Conservation (phyloP, 257 asterid genomes). For the Agastache rugosa region DNA sequence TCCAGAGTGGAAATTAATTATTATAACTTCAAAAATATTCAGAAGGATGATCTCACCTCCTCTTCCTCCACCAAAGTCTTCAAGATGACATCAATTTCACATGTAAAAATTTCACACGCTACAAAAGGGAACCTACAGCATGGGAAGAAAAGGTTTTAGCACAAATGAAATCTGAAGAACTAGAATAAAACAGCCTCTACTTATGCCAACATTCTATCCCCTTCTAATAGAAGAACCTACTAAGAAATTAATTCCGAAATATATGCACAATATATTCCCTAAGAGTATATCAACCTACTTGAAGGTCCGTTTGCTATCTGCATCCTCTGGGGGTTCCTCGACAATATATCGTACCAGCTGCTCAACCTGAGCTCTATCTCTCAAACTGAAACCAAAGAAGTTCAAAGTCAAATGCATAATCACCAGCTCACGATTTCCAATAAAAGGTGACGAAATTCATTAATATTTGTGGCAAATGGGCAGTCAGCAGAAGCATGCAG, state of each 20-base stretch:
- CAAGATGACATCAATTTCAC: slow-evolving; percentile 95
- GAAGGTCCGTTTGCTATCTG: slow-evolving; percentile 80
- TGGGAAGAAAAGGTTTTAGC: slow-evolving; percentile 31
- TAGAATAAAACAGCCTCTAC: background rate
- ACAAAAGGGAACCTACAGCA: slow-evolving; percentile 85
- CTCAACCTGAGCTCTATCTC: slow-evolving; percentile 90
- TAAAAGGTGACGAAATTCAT: slow-evolving; percentile 15
- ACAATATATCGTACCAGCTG: slow-evolving; percentile 83
- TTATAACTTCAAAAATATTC: slow-evolving; percentile 14
- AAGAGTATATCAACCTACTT: slow-evolving; percentile 63
- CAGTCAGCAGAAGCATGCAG: slow-evolving; percentile 17
- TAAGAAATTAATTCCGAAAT: background rate
- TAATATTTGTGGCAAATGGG: background rate
- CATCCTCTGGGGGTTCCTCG: slow-evolving; percentile 85
- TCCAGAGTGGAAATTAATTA: slow-evolving; percentile 26
- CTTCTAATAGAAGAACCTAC: slow-evolving; percentile 6
- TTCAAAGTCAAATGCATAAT: slow-evolving; percentile 25
- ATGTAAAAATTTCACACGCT: slow-evolving; percentile 94
- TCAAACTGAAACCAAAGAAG: slow-evolving; percentile 64
- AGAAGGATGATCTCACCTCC: slow-evolving; percentile 60
- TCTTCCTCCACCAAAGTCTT: slow-evolving; percentile 96
- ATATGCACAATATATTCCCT: slow-evolving; percentile 6
- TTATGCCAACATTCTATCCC: slow-evolving; percentile 12
- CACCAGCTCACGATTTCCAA: slow-evolving; percentile 14
- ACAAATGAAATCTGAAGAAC: slow-evolving; percentile 25